Conservation (phyloP, 73 alveolate species). For the Uronychia setigera region DNA sequence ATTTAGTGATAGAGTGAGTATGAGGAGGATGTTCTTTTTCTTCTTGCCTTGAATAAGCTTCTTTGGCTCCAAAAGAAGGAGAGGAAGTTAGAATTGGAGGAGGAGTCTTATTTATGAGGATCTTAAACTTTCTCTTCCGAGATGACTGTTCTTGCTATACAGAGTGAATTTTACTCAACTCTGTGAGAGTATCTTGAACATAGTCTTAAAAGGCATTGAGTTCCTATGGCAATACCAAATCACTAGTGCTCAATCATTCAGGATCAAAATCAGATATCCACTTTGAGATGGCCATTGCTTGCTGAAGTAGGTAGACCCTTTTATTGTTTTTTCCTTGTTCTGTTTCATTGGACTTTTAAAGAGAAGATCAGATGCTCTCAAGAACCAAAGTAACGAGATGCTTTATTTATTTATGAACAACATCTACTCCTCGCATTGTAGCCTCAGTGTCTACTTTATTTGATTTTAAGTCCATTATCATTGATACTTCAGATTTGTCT, state of each 20-base stretch:
- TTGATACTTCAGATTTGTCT: constrained; percentile 11
- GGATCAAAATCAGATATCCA: constrained; percentile 61
- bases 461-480: constrained; percentile 4
- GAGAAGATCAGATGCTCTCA: background rate
- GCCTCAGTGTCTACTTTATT: constrained; percentile 23
- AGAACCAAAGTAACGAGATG: background rate
- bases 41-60: background rate
- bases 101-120: background rate
- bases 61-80: background rate
- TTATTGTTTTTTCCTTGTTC: constrained; percentile 27
- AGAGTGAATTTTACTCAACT: background rate
- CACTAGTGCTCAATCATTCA: constrained; percentile 36
- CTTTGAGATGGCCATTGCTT: constrained; percentile 28
- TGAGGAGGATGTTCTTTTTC: background rate
- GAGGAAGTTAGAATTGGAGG: background rate
- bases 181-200: constrained; percentile 7
- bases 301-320: constrained; percentile 26
- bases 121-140: background rate
- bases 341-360: background rate
- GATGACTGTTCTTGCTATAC: background rate
- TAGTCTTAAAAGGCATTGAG: constrained; percentile 27
- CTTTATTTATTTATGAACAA: constrained; percentile 21
- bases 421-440: constrained; percentile 10
- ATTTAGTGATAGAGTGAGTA: background rate
- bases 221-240: constrained; percentile 43